phyloP scores from a whole-genome alignment of 768 basidiomycete species.

The Suillus bovinus region DNA sequence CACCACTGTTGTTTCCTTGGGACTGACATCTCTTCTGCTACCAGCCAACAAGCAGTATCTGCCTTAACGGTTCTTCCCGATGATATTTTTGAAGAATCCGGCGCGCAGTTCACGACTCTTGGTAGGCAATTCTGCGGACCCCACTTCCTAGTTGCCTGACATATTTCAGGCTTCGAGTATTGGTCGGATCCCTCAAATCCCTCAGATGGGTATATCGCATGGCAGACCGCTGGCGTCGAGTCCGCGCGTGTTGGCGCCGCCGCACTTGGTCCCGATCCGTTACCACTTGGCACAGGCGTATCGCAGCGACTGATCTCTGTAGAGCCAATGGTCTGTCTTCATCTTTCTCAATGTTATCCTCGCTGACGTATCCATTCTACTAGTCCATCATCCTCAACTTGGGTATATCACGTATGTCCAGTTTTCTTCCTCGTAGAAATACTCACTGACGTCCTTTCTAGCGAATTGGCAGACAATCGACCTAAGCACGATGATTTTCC shows the following conservation, averaged over 20 bases:
- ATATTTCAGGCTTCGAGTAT: conserved; percentile 69
- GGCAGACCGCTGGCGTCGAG: conserved; percentile 62
- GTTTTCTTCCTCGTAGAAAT: conserved; percentile 7
- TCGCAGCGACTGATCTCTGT: conserved; percentile 58
- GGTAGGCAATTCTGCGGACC: conserved; percentile 33
- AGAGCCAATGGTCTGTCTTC: conserved; percentile 44
- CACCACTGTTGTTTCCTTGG: background rate
- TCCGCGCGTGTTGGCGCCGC: conserved; percentile 51
- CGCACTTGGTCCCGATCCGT: conserved; percentile 51
- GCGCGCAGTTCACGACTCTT: conserved; percentile 48
- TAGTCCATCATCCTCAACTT: conserved; percentile 59
- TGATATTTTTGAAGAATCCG: conserved; percentile 56
- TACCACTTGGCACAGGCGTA: conserved; percentile 45
- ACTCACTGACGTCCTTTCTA: conserved; percentile 17
- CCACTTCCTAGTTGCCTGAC: background rate
- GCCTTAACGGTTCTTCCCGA: conserved; percentile 42
- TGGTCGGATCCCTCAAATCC: conserved; percentile 59
- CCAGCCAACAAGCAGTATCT: conserved; percentile 50
- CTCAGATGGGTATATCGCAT: conserved; percentile 66
- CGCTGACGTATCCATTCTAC: background rate
- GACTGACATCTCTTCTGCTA: background rate
- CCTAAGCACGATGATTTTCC: conserved; percentile 45
- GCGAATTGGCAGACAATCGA: conserved; percentile 69
- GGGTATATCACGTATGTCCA: conserved; percentile 53
- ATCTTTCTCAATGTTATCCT: background rate